These are phyloP conservation scores for Aspergillus tanneri DNA, from an alignment of 2,329 filamentous ascomycete genomes.

Conservation along the genomic window DNA sequence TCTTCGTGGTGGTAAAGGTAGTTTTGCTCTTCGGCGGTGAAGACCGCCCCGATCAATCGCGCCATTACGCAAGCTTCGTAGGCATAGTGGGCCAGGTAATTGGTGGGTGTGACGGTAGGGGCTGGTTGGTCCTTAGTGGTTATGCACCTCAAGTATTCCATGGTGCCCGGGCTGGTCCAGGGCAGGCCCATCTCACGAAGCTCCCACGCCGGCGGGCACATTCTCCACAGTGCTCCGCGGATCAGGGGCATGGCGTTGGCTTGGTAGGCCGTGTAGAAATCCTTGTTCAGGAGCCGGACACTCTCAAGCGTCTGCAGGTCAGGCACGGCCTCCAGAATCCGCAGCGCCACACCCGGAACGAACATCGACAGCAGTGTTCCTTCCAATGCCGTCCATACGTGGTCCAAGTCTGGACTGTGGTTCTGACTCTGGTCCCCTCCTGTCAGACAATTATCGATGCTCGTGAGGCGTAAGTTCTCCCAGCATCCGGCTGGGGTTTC, in stretches of 20 bases:
- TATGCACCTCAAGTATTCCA: background rate
- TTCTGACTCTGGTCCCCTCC: no score
- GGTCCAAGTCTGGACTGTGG: no score
- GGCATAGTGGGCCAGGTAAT: background rate
- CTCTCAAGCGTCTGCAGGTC: background rate
- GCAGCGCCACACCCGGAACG: background rate
- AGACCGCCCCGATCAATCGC: background rate
- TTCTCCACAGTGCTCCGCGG: background rate
- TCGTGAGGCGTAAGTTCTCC: no score
- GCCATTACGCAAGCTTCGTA: slow-evolving; percentile 1
- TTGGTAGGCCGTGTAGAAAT: background rate
- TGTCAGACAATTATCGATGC: no score
- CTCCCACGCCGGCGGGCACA: slow-evolving; percentile 1
- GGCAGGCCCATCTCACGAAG: slow-evolving; percentile 1
- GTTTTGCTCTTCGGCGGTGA: background rate
- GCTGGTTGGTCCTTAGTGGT: background rate
- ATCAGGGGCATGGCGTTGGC: background rate
- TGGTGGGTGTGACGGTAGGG: background rate
- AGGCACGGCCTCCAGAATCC: background rate
- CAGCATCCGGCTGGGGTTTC: no score
- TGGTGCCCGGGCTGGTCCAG: background rate
- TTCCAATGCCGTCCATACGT: no score
- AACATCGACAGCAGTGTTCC: no score
- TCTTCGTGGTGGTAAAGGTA: background rate
- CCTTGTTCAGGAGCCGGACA: background rate